Percentiles rank a stretch among this genome's conserved stretches.
phyloP scores from a whole-genome alignment of 192 early-diverging fungal species.

The Backusella tarrabulga region DNA sequence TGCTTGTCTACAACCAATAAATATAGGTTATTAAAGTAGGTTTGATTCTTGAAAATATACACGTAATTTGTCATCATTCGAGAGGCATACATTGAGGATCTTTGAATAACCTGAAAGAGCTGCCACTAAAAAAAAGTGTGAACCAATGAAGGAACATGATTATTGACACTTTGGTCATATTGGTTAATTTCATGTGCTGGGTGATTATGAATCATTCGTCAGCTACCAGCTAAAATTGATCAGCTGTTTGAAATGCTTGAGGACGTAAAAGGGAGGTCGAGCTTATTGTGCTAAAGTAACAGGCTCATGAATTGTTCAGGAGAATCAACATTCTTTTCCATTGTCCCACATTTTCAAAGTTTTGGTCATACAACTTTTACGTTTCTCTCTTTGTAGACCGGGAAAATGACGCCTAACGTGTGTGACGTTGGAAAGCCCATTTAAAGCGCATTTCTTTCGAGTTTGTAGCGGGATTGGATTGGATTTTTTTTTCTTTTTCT shows the following conservation, averaged over 20 bases:
- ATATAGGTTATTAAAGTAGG: background rate
- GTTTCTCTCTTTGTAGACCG: background rate
- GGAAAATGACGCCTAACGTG: background rate
- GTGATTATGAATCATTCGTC: background rate
- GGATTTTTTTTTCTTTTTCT: background rate
- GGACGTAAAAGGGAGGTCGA: background rate
- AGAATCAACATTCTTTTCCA: background rate
- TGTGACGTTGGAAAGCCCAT: background rate
- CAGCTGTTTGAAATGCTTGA: background rate
- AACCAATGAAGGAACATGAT: background rate
- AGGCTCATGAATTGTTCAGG: background rate
- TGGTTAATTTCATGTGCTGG: background rate
- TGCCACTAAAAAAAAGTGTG: background rate
- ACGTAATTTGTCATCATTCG: background rate
- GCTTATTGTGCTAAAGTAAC: background rate
- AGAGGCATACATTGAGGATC: background rate
- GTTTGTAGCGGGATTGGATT: background rate
- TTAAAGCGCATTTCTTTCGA: background rate
- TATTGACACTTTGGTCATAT: background rate
- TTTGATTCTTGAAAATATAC: background rate
- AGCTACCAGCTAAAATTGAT: background rate
- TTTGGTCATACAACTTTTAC: background rate
- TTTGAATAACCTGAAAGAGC: background rate
- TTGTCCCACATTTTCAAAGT: background rate
- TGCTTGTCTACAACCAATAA: too few species aligned